These are phyloP conservation scores for Gautieria morchelliformis DNA, from an alignment of 768 basidiomycete species.

Conservation along the genomic window DNA sequence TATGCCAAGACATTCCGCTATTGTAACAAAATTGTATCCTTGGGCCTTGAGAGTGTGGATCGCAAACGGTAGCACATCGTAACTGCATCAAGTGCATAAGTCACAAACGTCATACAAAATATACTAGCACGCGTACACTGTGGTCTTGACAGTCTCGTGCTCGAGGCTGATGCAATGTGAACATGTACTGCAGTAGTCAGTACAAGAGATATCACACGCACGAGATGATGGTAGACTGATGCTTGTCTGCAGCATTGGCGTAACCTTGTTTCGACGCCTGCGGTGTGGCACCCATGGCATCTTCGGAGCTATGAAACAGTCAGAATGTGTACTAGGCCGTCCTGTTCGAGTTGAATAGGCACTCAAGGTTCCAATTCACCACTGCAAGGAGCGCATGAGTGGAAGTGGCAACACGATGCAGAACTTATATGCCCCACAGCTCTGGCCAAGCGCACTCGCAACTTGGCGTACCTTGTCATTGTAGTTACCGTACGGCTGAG, in stretches of 20 bases:
- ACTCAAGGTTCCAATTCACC: conserved; percentile 16
- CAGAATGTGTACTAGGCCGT: neutral
- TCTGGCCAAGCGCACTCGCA: neutral
- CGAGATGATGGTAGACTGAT: conserved; percentile 14
- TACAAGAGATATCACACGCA: neutral
- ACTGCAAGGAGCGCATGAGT: neutral
- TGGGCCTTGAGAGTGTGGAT: conserved; percentile 11
- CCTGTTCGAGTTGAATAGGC: neutral
- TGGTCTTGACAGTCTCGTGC: conserved; percentile 16
- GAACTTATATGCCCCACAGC: neutral
- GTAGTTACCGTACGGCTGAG: neutral
- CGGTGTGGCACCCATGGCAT: conserved; percentile 10
- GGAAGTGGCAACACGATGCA: neutral
- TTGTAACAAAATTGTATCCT: conserved; percentile 19
- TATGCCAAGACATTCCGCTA: conserved; percentile 17
- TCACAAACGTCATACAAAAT: neutral
- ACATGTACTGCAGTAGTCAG: neutral
- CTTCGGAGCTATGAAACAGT: conserved; percentile 1
- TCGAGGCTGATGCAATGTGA: conserved; percentile 7
- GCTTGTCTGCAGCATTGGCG: conserved; percentile 9
- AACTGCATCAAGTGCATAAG: neutral
- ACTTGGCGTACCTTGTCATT: neutral
- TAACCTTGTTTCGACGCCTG: conserved; percentile 9
- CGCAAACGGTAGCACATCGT: conserved; percentile 17
- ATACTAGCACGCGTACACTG: conserved; percentile 9